phyloP scores from a whole-genome alignment of 2,329 filamentous ascomycete species.

The Aspergillus udagawae region DNA sequence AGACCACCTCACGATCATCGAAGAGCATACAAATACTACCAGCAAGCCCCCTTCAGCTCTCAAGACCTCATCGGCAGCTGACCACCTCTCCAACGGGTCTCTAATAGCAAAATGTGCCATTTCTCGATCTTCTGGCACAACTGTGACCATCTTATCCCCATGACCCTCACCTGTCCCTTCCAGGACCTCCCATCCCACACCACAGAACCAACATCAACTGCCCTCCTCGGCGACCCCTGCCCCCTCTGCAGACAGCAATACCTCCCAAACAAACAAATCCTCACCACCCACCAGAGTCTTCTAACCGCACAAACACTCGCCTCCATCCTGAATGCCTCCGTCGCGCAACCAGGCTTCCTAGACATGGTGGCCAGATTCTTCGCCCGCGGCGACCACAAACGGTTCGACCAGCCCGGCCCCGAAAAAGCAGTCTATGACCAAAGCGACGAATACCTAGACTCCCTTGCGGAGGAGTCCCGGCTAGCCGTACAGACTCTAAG shows the following conservation, averaged over 20 bases:
- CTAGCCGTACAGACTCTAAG: neutral
- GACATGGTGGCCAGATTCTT: constrained; percentile 7
- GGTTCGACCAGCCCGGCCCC: constrained; percentile 4
- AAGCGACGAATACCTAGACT: neutral
- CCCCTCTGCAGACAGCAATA: constrained; percentile 1
- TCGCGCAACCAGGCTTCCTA: constrained; percentile 1
- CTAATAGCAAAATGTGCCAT: constrained; percentile 1
- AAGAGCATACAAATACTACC: neutral
- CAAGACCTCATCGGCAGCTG: neutral
- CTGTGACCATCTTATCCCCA: constrained; percentile 2
- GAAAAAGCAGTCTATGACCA: neutral
- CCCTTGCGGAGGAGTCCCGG: neutral
- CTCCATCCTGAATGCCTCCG: constrained; percentile 2
- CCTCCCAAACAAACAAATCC: neutral
- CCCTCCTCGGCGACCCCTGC: neutral
- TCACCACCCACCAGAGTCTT: neutral
- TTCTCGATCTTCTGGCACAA: constrained; percentile 2
- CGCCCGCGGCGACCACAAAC: constrained; percentile 9
- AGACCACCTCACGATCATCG: neutral
- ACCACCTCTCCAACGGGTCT: neutral
- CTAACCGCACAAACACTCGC: constrained; percentile 1
- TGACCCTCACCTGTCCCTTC: neutral
- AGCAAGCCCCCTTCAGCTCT: neutral
- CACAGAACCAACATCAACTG: neutral
- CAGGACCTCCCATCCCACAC: neutral